These are phyloP conservation scores for Inga laurina DNA, from an alignment of 306 rosid genomes.

Conservation along the genomic window DNA sequence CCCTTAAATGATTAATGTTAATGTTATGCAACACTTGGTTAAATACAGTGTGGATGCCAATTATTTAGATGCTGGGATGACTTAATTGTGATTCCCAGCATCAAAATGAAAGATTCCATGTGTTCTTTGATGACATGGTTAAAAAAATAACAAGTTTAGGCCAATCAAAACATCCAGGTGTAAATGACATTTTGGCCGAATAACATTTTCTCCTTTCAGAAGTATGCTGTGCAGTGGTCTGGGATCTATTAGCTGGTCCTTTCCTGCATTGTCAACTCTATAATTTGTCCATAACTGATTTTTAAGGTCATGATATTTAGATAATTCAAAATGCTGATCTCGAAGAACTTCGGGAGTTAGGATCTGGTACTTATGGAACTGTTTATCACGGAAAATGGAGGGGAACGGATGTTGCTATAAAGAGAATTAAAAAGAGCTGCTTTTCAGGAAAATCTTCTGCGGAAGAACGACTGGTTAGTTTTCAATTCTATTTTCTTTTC, in stretches of 20 bases:
- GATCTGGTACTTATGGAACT: conserved; percentile 96
- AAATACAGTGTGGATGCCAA: neutral
- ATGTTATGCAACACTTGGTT: neutral
- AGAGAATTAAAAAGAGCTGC: conserved; percentile 91
- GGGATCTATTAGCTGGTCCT: neutral
- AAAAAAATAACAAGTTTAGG: neutral
- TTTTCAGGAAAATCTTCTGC: conserved; percentile 79
- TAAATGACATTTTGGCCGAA: neutral
- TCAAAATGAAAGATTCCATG: neutral
- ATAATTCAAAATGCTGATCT: conserved; percentile 78
- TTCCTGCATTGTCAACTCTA: conserved; percentile 12
- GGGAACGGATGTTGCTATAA: conserved; percentile 93
- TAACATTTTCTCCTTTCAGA: neutral
- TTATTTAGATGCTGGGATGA: neutral
- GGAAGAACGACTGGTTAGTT: conserved; percentile 85
- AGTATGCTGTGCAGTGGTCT: neutral
- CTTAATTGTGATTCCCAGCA: neutral
- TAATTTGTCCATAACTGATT: conserved; percentile 15
- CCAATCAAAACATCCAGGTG: neutral
- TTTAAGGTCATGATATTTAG: conserved; percentile 43
- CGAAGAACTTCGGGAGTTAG: conserved; percentile 84
- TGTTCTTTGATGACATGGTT: neutral
- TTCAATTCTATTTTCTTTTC: conserved; percentile 26
- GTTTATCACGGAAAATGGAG: conserved; percentile 98
- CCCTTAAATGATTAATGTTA: neutral